Percentiles rank a stretch among this genome's conserved stretches.
Conservation (phyloP, 805 yeast genomes). For the Pichia kluyveri region DNA sequence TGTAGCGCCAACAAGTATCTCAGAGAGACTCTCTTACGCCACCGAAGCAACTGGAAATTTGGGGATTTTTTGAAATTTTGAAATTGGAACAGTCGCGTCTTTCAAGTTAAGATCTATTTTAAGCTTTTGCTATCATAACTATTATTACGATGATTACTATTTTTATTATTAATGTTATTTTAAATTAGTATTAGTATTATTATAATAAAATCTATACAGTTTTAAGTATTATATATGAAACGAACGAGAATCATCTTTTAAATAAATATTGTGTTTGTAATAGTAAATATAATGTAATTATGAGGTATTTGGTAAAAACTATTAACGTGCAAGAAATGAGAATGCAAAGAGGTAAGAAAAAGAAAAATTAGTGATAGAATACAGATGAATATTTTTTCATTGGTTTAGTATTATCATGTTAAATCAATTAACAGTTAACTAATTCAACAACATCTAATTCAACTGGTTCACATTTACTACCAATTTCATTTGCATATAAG, state of each 20-base stretch:
- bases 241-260: not conserved
- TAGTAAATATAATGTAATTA: not conserved
- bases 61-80: too few species aligned
- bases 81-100: too few species aligned
- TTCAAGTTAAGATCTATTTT: too few species aligned
- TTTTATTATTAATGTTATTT: too few species aligned
- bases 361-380: too few species aligned
- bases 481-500: slow-evolving; percentile 41
- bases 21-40: not conserved
- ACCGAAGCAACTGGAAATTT: not conserved
- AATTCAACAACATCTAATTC: slow-evolving; percentile 36
- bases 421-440: slow-evolving; percentile 29
- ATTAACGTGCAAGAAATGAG: not conserved
- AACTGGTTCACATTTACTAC: slow-evolving; percentile 38
- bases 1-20: not conserved
- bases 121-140: too few species aligned
- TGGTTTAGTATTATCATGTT: not conserved
- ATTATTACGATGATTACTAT: too few species aligned
- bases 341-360: not conserved
- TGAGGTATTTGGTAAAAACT: not conserved
- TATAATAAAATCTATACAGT: not conserved
- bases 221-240: not conserved
- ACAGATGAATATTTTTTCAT: too few species aligned
- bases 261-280: not conserved
- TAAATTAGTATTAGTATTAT: not conserved